Evolutionary conservation across 306 rosid genomes (phyloP), one percentile per base, ranked within the genome.

Genomic region (Carpinus fangiana): DNA sequence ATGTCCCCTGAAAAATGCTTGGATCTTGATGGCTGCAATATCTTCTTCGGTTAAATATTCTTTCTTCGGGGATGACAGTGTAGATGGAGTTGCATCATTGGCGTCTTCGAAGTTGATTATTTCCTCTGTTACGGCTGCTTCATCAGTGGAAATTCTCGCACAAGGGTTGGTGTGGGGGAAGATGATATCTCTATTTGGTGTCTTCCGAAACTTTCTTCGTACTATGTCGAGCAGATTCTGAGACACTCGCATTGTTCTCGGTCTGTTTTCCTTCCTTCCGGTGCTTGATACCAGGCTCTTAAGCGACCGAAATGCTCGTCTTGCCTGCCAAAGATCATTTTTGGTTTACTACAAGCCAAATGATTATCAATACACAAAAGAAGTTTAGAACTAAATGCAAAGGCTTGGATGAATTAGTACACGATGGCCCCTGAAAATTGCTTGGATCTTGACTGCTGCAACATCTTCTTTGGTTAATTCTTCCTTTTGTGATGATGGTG

Each of bases 1-100:
- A 83, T 95, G 98, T 56, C 90, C 91, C 87, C 98, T 84, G 89
- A 92, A 92, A 73, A 54, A 74, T 46, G 98, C 89, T 82, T 95
- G 98, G 81, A 95, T 91, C 78, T 80, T 95, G 67, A 76, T 86
- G 75, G 93, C 93, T 0, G 93, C 95, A 31, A 68, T 26, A 26
- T 89, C 90, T 77, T 92, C 87, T 36, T 43, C 14, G 55, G 82
- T 73, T 52, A 69, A 12, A 26, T 52, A 53, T 60, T 1, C 61
- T 9, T 26, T 36, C n/a, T 8, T 65, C 53, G 45, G 11, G 3
- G 73, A 16, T 6, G 75, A 17, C 54, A 50, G 70, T 16, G 61
- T 61, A 36, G 83, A 64, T 0, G 81, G 82, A 61, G 74, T 48
- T 5, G 16, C 26, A 18, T 41, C 62, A 38, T 14, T 17, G 67